Evolutionary conservation across 768 basidiomycete species (phyloP).

Genomic region (Tricholoma saponaceum): DNA sequence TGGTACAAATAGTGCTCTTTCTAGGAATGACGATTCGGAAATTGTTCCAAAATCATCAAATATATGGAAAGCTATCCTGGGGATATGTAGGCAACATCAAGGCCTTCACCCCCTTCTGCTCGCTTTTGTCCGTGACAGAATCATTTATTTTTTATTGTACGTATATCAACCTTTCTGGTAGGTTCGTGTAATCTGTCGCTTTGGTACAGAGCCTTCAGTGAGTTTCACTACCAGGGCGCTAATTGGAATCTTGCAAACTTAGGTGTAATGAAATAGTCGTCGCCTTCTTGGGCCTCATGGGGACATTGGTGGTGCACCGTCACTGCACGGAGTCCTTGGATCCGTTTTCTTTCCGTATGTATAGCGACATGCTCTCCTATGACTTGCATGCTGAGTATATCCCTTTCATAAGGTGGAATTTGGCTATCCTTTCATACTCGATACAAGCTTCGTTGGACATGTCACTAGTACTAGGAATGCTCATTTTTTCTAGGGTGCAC

Average conservation of each 20-base stretch:
- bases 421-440: neutral
- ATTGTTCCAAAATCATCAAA: neutral
- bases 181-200: neutral
- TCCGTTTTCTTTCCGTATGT: neutral
- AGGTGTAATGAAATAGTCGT: neutral
- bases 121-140: neutral
- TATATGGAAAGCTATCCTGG: neutral
- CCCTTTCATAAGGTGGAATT: neutral
- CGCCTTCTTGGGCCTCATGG: neutral
- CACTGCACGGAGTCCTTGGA: neutral
- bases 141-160: neutral
- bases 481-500: neutral
- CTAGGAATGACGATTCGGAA: constrained; percentile 1
- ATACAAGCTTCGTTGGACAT: neutral
- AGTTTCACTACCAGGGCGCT: neutral
- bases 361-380: neutral
- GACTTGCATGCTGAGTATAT: neutral
- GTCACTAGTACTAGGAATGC: neutral
- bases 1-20: neutral
- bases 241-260: too few relatives aligned
- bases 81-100: neutral
- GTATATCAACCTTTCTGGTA: neutral
- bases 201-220: neutral
- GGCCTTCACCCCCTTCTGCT: neutral
- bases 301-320: neutral